phyloP scores from a whole-genome alignment of 2,329 filamentous ascomycete genomes.

The Cyphellophora europaea region DNA sequence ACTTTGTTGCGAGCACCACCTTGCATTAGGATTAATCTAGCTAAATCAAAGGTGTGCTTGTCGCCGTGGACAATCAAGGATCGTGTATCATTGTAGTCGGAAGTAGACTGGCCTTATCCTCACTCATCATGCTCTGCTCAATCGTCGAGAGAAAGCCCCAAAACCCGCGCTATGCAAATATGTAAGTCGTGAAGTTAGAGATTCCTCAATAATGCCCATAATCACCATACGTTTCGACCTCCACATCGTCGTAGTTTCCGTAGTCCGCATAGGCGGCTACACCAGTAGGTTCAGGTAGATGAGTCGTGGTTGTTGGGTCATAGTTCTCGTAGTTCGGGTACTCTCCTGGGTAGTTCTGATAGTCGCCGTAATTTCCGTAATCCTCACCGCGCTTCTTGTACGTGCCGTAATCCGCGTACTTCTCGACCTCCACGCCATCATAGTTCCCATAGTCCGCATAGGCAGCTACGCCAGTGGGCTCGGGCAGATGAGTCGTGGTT shows the following conservation, averaged over 20 bases:
- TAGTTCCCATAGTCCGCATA: slow-evolving; percentile 6
- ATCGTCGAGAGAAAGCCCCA: too few relatives aligned
- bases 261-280: not conserved
- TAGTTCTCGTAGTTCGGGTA: too few relatives aligned
- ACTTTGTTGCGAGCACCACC: too few relatives aligned
- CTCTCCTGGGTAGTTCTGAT: not conserved
- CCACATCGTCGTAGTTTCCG: slow-evolving; percentile 7
- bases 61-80: too few relatives aligned
- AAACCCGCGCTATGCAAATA: too few relatives aligned
- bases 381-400: slow-evolving; percentile 5
- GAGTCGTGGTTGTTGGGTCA: not conserved
- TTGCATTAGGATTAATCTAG: too few relatives aligned
- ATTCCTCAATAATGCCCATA: too few relatives aligned
- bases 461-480: not conserved
- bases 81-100: too few relatives aligned
- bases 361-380: slow-evolving; percentile 7
- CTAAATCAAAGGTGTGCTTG: too few relatives aligned
- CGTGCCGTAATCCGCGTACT: slow-evolving; percentile 5
- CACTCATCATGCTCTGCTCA: too few relatives aligned
- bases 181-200: too few relatives aligned
- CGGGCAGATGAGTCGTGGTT: not conserved
- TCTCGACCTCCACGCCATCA: slow-evolving; percentile 2
- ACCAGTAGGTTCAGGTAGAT: not conserved
- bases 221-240: slow-evolving; percentile 5
- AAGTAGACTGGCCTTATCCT: too few relatives aligned